Evolutionary conservation across 352 stramenopile genomes (phyloP).

Genomic region (Phytophthora pini): DNA sequence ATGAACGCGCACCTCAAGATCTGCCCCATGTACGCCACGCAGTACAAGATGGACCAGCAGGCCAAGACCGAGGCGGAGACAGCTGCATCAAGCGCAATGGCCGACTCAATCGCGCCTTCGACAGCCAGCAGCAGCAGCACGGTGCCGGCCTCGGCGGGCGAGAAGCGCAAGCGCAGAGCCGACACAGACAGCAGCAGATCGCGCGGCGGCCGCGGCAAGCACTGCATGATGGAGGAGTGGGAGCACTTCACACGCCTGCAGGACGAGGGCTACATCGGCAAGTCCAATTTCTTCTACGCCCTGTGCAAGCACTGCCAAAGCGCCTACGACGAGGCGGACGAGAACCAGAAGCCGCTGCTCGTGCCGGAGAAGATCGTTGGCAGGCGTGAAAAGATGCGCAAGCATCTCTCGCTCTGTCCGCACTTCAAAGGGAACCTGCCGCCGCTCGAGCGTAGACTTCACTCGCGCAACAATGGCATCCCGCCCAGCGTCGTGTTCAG

Average conservation of each 20-base stretch:
- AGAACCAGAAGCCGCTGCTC: conserved; percentile 61
- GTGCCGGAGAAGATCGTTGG: conserved; percentile 75
- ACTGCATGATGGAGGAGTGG: conserved; percentile 89
- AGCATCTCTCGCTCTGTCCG: conserved; percentile 65
- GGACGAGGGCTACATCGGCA: conserved; percentile 83
- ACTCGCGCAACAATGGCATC: conserved; percentile 29
- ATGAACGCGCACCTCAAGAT: conserved; percentile 82
- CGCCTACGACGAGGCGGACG: conserved; percentile 60
- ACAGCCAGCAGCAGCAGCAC: not conserved
- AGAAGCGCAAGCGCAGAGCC: conserved; percentile 66
- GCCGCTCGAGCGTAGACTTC: conserved; percentile 46
- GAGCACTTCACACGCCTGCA: conserved; percentile 77
- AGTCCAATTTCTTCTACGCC: conserved; percentile 84
- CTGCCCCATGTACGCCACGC: conserved; percentile 69
- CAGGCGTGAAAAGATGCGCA: conserved; percentile 80
- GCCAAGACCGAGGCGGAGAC: conserved; percentile 24
- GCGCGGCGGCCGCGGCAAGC: conserved; percentile 65
- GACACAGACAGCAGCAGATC: conserved; percentile 39
- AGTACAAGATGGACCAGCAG: conserved; percentile 70
- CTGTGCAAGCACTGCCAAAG: conserved; percentile 74
- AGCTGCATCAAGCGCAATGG: not conserved
- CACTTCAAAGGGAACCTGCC: conserved; percentile 76
- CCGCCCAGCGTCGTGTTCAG: conserved; percentile 25
- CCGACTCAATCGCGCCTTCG: too few relatives aligned
- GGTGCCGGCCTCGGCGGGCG: conserved; percentile 23